phyloP scores from a whole-genome alignment of 2,329 filamentous ascomycete species.

The Clarireedia hainanense region DNA sequence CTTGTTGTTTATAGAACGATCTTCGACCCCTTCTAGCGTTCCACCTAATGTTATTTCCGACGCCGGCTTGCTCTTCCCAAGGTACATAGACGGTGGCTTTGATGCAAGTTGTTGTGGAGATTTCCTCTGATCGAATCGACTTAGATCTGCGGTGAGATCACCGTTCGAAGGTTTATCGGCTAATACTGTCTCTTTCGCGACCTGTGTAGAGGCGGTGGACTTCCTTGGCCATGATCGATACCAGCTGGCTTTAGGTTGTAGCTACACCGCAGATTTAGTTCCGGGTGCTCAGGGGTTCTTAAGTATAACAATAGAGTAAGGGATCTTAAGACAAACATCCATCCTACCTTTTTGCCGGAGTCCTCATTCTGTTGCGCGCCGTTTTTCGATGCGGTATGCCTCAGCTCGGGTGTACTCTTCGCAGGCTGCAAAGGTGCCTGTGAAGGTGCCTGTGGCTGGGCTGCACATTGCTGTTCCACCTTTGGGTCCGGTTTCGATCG shows the following conservation, averaged over 20 bases:
- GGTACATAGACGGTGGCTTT: slow-evolving; percentile 27
- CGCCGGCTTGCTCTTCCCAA: slow-evolving; percentile 30
- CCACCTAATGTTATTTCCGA: slow-evolving; percentile 26
- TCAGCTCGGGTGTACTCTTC: slow-evolving; percentile 12
- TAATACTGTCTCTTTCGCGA: slow-evolving; percentile 53
- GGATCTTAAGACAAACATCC: background rate
- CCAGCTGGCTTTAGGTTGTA: slow-evolving; percentile 41
- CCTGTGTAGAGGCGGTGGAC: slow-evolving; percentile 49
- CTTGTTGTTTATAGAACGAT: slow-evolving; percentile 6
- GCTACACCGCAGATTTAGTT: slow-evolving; percentile 13
- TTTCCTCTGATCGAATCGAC: slow-evolving; percentile 24
- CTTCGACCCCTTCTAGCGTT: slow-evolving; percentile 7
- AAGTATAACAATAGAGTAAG: background rate
- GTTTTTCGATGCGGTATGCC: background rate
- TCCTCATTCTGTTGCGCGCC: background rate
- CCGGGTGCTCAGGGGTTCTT: background rate
- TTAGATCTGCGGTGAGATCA: slow-evolving; percentile 20
- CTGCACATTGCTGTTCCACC: slow-evolving; percentile 13
- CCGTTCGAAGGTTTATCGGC: slow-evolving; percentile 35
- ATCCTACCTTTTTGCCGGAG: slow-evolving; percentile 1
- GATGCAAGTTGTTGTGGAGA: slow-evolving; percentile 12
- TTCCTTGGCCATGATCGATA: slow-evolving; percentile 51
- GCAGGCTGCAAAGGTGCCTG: slow-evolving; percentile 6
- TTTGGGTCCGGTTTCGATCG: slow-evolving; percentile 19
- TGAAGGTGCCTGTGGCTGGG: slow-evolving; percentile 5